Conservation (phyloP, 805 yeast genomes). For the Nakazawaea pomicola region DNA sequence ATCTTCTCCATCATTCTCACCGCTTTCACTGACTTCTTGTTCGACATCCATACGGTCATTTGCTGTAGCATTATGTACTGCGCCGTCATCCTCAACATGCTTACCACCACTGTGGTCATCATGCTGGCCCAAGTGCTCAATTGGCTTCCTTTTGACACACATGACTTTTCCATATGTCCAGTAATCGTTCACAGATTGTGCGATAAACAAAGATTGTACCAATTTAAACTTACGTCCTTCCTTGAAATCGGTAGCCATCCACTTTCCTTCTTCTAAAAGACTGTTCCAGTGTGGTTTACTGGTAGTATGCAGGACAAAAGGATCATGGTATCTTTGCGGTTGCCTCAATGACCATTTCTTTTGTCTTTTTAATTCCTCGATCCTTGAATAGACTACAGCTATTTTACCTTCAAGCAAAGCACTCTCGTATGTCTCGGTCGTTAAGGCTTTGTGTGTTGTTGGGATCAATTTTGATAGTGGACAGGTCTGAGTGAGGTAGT, state of each 20-base stretch:
- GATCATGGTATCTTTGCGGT: conserved; percentile 67
- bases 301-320: conserved; percentile 35
- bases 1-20: conserved; percentile 13
- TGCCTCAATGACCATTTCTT: conserved; percentile 91
- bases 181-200: conserved; percentile 71
- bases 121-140: conserved; percentile 21
- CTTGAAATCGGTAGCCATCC: conserved; percentile 77
- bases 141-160: conserved; percentile 52
- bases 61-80: too few relatives aligned
- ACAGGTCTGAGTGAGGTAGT: conserved; percentile 81
- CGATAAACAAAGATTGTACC: conserved; percentile 63
- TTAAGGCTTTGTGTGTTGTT: conserved; percentile 78
- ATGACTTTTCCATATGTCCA: conserved; percentile 72
- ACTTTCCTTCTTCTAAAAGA: conserved; percentile 69
- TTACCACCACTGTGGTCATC: conserved; percentile 13
- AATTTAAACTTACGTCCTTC: conserved; percentile 67
- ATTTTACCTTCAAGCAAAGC: conserved; percentile 87
- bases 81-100: conserved; percentile 7
- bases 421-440: conserved; percentile 80
- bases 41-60: conserved; percentile 15
- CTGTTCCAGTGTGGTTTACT: conserved; percentile 66
- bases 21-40: conserved; percentile 12
- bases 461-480: conserved; percentile 80
- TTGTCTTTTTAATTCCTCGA: conserved; percentile 84
- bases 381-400: conserved; percentile 82